Base-by-base conservation (phyloP, 2,329 filamentous ascomycete species). In the Trichoderma asperellum region DNA sequence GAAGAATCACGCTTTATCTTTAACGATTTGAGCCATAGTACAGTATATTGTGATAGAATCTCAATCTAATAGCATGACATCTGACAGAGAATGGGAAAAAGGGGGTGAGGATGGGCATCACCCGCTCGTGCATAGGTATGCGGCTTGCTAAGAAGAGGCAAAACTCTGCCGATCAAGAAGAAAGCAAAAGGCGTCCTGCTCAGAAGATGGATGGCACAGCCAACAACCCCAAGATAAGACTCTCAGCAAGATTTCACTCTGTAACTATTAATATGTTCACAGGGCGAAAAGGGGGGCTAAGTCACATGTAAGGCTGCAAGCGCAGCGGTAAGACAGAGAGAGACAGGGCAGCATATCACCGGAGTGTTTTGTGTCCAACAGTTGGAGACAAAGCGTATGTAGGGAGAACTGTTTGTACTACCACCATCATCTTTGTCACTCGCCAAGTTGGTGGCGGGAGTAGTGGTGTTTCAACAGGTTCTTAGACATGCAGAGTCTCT, bases 271-370 rank as follows among this genome's bases (percentile, higher is more conserved):
- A 49, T 24, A 29, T 53, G 47, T 52, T 35, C 29, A 63, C 34
- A 53, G 47, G 49, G 49, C 29, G 37, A 47, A 43, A n/a, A 40
- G 18, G 27, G 29, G 14, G 47, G 24, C 37, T 5, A 24, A 24
- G 24, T 58, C 32, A 34, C 55, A 66, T 58, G 55, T 56, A 56
- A 53, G 62, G 62, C 62, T 65, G 35, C 52, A 47, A 66, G 37
- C 18, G 43, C 40, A 62, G 53, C 27, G 55, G 53, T 57, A 24
- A 65, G 52, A 57, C 52, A 47, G n/a, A 43, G 11, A 55, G 57
- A 29, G 12, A 32, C 34, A 43, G 55, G 43, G 34, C 6, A 43
- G 16, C n/a, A 21, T 5, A 47, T 59, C 32, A 21, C 40, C n/a
- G 35, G 52, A 56, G 62, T 55, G 24, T 37, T 43, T 43, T 65